Evolutionary conservation across 805 yeast species (phyloP).

Genomic region (Wickerhamomyces silvicola): DNA sequence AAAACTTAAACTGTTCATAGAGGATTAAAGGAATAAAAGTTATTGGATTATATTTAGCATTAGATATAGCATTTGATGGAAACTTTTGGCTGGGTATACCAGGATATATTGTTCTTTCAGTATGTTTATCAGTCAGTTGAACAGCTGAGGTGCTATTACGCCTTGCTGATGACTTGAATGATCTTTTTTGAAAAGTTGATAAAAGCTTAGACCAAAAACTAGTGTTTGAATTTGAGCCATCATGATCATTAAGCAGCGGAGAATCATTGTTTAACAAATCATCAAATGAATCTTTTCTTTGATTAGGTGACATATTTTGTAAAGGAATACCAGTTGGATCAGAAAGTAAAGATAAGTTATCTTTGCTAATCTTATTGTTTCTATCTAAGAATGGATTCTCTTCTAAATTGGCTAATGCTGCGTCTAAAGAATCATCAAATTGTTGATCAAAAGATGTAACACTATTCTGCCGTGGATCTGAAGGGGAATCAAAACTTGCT

Average conservation of each 20-base stretch:
- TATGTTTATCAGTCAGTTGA: conserved; percentile 23
- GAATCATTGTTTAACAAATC: conserved; percentile 14
- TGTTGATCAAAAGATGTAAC: conserved; percentile 49
- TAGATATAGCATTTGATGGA: conserved; percentile 77
- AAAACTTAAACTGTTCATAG: conserved; percentile 95
- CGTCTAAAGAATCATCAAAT: conserved; percentile 59
- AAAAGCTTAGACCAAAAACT: conserved; percentile 12
- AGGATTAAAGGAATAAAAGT: conserved; percentile 84
- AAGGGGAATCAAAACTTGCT: conserved; percentile 9
- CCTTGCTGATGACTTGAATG: conserved; percentile 7
- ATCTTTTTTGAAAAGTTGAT: conserved; percentile 4
- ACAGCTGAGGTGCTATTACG: conserved; percentile 10
- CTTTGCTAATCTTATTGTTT: conserved; percentile 22
- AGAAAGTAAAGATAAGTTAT: conserved; percentile 23
- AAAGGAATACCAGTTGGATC: conserved; percentile 28
- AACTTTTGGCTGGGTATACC: conserved; percentile 32
- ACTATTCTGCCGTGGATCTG: conserved; percentile 22
- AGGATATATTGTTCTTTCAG: conserved; percentile 37
- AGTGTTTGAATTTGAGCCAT: not conserved
- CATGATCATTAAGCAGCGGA: conserved; percentile 8
- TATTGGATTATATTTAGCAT: conserved; percentile 87
- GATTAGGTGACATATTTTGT: conserved; percentile 23
- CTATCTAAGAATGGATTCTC: conserved; percentile 29
- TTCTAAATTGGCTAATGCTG: conserved; percentile 51
- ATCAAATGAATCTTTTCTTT: conserved; percentile 21